Evolutionary conservation across 177 flowering plant species (phyloP).

Genomic region (Vitis hybrid): DNA sequence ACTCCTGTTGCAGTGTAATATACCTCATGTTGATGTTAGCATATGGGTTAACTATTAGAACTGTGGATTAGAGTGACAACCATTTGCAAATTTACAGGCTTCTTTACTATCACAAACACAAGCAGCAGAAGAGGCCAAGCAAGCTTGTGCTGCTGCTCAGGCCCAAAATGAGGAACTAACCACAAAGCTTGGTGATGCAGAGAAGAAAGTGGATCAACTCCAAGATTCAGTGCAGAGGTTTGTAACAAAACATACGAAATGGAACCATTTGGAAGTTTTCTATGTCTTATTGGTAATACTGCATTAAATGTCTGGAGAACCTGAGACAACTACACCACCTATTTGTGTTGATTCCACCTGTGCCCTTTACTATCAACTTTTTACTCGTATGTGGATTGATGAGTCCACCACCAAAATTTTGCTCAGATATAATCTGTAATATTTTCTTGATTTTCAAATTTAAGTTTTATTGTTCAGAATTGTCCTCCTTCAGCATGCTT

Average conservation of each 20-base stretch:
- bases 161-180: slow-evolving; percentile 43
- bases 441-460: not conserved
- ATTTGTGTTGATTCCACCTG: not conserved
- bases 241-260: slow-evolving; percentile 3
- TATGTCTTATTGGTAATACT: not conserved
- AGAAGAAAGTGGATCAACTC: slow-evolving; percentile 53
- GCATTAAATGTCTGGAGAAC: not conserved
- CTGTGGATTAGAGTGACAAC: not conserved
- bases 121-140: slow-evolving; percentile 46
- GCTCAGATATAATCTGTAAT: too few species aligned
- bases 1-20: too few species aligned
- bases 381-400: not conserved
- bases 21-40: too few species aligned
- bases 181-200: slow-evolving; percentile 52
- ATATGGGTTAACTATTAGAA: too few species aligned
- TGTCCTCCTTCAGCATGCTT: not conserved
- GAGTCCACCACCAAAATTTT: not conserved
- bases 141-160: slow-evolving; percentile 26
- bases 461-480: not conserved
- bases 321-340: not conserved
- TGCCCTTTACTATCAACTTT: not conserved
- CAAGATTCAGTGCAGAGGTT: slow-evolving; percentile 76
- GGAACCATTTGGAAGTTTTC: not conserved
- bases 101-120: slow-evolving; percentile 37
- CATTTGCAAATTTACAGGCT: slow-evolving; percentile 26